phyloP scores from a whole-genome alignment of 306 rosid genomes.

The Vigna reflexopilosa region DNA sequence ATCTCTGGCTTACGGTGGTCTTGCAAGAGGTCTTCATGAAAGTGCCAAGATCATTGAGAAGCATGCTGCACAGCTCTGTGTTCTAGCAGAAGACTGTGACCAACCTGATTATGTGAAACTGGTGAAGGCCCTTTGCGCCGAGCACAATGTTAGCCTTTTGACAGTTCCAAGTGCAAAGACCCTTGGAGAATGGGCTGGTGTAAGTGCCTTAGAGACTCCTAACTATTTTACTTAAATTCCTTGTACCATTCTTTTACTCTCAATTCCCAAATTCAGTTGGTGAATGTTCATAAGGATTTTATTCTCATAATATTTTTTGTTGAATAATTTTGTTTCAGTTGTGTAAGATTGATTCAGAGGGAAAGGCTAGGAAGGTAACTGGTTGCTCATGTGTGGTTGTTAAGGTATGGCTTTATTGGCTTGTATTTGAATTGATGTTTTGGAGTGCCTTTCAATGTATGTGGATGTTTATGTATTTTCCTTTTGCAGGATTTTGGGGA shows the following conservation, averaged over 20 bases:
- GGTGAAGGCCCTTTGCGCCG: constrained; percentile 84
- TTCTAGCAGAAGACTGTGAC: constrained; percentile 85
- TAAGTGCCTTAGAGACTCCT: constrained; percentile 49
- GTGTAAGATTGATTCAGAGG: constrained; percentile 84
- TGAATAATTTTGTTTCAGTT: constrained; percentile 47
- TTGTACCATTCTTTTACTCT: neutral
- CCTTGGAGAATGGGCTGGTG: constrained; percentile 95
- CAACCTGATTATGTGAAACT: constrained; percentile 81
- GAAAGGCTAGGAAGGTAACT: constrained; percentile 65
- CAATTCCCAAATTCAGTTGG: neutral
- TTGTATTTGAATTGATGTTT: neutral
- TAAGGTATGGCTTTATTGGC: constrained; percentile 51
- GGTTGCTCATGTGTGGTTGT: constrained; percentile 82
- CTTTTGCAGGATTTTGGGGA: constrained; percentile 51
- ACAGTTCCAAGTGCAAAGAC: constrained; percentile 84
- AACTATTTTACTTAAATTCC: neutral
- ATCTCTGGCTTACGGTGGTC: constrained; percentile 80
- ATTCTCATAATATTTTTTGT: neutral
- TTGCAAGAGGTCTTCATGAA: constrained; percentile 80
- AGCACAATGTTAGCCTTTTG: constrained; percentile 74
- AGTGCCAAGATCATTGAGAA: constrained; percentile 82
- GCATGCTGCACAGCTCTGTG: constrained; percentile 85
- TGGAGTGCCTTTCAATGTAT: neutral
- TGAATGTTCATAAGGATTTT: neutral
- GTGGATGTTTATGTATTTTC: neutral